Evolutionary conservation across 2,329 filamentous ascomycete genomes (phyloP), one percentile per base, ranked within the genome.

Genomic region (Purpureocillium takamizusanense): DNA sequence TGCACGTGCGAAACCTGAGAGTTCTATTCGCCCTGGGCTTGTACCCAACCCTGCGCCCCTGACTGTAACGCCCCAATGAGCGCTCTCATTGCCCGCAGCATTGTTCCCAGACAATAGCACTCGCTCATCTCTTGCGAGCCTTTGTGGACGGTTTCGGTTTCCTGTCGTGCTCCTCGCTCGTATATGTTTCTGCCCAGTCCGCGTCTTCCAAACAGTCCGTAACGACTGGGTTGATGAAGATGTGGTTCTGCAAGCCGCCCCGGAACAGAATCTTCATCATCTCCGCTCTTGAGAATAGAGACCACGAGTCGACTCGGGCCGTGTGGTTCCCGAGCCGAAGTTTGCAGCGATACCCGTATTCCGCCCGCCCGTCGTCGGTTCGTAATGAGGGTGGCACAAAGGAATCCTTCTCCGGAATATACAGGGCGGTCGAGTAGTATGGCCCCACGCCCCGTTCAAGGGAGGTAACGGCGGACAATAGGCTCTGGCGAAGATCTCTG

Each of bases 381-480:
- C 55, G 51, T 42, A 62, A 63, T 4, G 54, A 56, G 4, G 61
- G 57, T 15, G 62, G 62, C 1, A 62, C 65, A 41, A 70, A 60
- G 2, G 65, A 63, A 40, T 69, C 66, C 30, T 55, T 58, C 17
- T 59, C 59, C 6, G 59, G 59, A 40, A 61, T 28, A 51, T 58
- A 52, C 47, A 61, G 39, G 2, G 72, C 69, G 1, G 66, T 72
- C 7, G 72, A 74, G 48, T 74, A 77, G 27, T 64, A 69, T 0
- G 73, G 73, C 0, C 73, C 73, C 31, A 70, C 69, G 31, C 70
- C 67, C 3, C 65, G 63, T 50, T 76, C 71, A 2, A 76, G 60
- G 2, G 72, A 76, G 1, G 70, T 75, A 32, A 72, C 61, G 34
- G 76, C 69, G 49, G 70, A 74, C 33, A 58, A 55, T 28, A 76